A percentile compares a stretch with the other conserved stretches of the same genome.
Conservation (phyloP, 1,284 basidiomycete species). For the Rhodotorula glutinis region DNA sequence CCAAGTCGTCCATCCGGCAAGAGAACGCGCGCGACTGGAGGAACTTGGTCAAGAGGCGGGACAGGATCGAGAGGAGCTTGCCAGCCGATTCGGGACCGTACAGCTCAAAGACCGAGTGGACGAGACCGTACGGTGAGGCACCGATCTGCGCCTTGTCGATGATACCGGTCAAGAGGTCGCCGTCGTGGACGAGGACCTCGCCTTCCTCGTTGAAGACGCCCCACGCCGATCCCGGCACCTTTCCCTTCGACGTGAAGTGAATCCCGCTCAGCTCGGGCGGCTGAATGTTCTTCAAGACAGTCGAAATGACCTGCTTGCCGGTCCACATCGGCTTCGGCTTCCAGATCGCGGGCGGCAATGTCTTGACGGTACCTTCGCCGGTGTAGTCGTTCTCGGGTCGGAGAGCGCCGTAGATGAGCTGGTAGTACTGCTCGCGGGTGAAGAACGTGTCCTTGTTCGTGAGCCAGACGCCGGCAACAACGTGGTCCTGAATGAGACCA, state of each 20-base stretch:
- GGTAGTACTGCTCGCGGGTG: constrained; percentile 91
- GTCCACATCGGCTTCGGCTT: constrained; percentile 91
- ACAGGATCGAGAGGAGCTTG: constrained; percentile 85
- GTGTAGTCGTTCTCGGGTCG: constrained; percentile 79
- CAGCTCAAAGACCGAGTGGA: constrained; percentile 98
- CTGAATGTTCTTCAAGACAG: constrained; percentile 85
- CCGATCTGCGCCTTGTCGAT: constrained; percentile 98
- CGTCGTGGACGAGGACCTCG: constrained; percentile 84
- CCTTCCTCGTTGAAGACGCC: constrained; percentile 63
- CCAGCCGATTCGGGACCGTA: constrained; percentile 89
- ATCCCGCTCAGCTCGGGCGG: constrained; percentile 77
- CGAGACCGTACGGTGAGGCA: constrained; percentile 90
- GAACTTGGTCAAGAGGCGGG: constrained; percentile 93
- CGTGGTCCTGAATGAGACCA: constrained; percentile 98
- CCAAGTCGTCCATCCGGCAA: constrained; percentile 97
- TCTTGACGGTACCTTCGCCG: constrained; percentile 66
- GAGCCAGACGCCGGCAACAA: constrained; percentile 99
- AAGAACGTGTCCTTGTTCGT: constrained; percentile 94
- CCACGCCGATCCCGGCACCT: constrained; percentile 79
- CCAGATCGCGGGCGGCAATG: constrained; percentile 86
- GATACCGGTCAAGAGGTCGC: constrained; percentile 86
- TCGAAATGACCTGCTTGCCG: constrained; percentile 96
- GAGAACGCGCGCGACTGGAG: constrained; percentile 96
- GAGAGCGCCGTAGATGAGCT: constrained; percentile 91
- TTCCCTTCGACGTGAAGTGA: constrained; percentile 81